phyloP scores from a whole-genome alignment of 2,329 filamentous ascomycete species.

The Davidsoniella eucalypti region DNA sequence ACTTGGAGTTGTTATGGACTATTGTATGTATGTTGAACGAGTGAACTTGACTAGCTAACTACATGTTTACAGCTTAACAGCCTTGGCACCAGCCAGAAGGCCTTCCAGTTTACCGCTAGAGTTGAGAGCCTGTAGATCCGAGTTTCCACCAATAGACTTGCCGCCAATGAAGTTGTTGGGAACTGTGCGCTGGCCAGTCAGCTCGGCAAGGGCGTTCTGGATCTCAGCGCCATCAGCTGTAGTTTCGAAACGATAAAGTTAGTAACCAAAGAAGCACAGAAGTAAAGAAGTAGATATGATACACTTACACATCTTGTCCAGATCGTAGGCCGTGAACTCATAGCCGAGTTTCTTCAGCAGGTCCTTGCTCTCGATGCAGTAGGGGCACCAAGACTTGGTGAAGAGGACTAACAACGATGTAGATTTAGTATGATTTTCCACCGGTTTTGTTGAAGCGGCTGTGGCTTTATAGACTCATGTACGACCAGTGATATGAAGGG shows the following conservation, averaged over 20 bases:
- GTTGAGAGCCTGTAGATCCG: constrained; percentile 54
- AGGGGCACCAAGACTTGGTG: constrained; percentile 92
- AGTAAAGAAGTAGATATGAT: not conserved
- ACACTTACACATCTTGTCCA: constrained; percentile 65
- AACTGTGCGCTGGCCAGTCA: constrained; percentile 74
- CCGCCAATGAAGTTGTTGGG: constrained; percentile 89
- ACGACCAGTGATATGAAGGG: not conserved
- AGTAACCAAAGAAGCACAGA: not conserved
- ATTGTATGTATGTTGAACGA: no score
- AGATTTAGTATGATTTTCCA: not conserved
- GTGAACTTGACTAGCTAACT: no score
- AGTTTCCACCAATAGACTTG: constrained; percentile 94
- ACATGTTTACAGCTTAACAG: constrained; percentile 18
- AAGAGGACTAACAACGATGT: constrained; percentile 53
- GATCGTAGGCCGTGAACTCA: constrained; percentile 60
- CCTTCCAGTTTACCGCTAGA: constrained; percentile 23
- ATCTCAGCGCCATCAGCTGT: constrained; percentile 67
- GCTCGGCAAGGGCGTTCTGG: constrained; percentile 65
- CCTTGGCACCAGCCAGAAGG: constrained; percentile 27
- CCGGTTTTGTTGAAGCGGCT: not conserved
- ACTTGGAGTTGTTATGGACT: not conserved
- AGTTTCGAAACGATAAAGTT: not conserved
- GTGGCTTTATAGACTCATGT: not conserved
- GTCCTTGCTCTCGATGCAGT: constrained; percentile 67
- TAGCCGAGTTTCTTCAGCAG: constrained; percentile 54